phyloP scores from a whole-genome alignment of 108 stramenopile species.

The Pseudonitzschia multiseries region DNA sequence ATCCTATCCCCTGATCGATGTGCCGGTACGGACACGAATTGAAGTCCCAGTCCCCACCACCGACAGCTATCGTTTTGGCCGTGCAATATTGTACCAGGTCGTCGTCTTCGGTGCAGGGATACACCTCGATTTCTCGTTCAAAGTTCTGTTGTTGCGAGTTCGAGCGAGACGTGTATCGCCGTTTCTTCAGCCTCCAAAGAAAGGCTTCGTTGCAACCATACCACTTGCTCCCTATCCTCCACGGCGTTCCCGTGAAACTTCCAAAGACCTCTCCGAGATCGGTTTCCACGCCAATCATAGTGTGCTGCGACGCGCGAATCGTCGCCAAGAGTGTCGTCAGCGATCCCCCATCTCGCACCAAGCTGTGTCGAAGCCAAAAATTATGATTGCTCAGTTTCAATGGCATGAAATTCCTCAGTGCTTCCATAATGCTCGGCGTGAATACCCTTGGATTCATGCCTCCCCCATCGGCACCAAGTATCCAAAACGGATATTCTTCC shows the following conservation, averaged over 20 bases:
- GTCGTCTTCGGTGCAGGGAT: slow-evolving; percentile 65
- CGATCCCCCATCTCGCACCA: slow-evolving; percentile 66
- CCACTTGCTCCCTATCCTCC: slow-evolving; percentile 50
- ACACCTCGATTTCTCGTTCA: slow-evolving; percentile 70
- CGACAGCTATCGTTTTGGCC: slow-evolving; percentile 47
- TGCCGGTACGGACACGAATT: slow-evolving; percentile 22
- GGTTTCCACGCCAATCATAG: slow-evolving; percentile 76
- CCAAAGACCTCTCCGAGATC: slow-evolving; percentile 80
- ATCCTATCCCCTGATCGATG: slow-evolving; percentile 54
- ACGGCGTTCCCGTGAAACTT: slow-evolving; percentile 67
- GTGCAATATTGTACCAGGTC: slow-evolving; percentile 63
- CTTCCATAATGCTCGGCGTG: slow-evolving; percentile 48
- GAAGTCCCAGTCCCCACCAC: slow-evolving; percentile 33
- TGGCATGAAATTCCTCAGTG: slow-evolving; percentile 49
- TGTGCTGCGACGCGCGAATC: slow-evolving; percentile 50
- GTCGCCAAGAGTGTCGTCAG: slow-evolving; percentile 41
- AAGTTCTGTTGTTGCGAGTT: slow-evolving; percentile 35
- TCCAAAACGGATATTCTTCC: slow-evolving; percentile 33
- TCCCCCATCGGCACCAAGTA: slow-evolving; percentile 36
- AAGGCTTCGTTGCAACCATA: slow-evolving; percentile 67
- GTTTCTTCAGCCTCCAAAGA: slow-evolving; percentile 61
- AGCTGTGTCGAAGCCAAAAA: slow-evolving; percentile 63
- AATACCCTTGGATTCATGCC: slow-evolving; percentile 29
- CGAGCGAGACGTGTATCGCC: slow-evolving; percentile 19
- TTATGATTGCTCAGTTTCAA: slow-evolving; percentile 28